Percentiles rank a stretch among this genome's conserved stretches.
Evolutionary conservation across 257 asterid genomes (phyloP).

Genomic region (Capsicum baccatum): DNA sequence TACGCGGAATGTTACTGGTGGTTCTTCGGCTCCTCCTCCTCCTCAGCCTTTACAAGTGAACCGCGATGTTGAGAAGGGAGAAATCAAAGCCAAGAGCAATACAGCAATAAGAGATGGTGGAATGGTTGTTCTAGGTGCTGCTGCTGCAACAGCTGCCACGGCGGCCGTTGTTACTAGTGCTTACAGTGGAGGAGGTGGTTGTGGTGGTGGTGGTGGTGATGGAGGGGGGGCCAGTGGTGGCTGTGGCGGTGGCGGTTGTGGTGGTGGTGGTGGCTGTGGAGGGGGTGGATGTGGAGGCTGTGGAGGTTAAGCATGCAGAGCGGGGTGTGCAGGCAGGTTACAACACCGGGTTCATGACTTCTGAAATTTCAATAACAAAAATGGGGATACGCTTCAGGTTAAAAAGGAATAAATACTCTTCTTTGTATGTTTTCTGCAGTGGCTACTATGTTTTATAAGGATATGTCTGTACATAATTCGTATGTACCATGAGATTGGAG

Average conservation of each 20-base stretch:
- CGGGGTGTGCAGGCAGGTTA: neutral
- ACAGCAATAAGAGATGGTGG: slow-evolving; percentile 8
- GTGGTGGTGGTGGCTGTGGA: neutral
- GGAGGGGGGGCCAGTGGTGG: neutral
- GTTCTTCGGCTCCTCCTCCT: neutral
- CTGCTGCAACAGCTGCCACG: neutral
- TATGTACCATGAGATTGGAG: too few relatives aligned
- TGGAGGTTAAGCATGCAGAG: neutral
- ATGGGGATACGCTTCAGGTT: neutral
- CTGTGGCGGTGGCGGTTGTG: neutral
- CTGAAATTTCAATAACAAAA: neutral
- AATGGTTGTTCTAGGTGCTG: slow-evolving; percentile 4
- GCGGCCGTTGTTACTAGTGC: neutral
- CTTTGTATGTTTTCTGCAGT: too few relatives aligned
- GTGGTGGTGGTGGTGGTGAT: neutral
- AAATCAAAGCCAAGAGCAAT: neutral
- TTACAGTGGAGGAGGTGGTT: neutral
- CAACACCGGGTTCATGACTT: neutral
- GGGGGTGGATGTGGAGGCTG: neutral
- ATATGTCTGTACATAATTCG: too few relatives aligned
- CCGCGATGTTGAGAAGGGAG: neutral
- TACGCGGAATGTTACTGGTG: neutral
- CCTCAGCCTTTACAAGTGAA: neutral
- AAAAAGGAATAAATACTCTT: neutral
- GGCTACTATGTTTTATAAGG: too few relatives aligned